Conservation (phyloP, 805 yeast species). For the Candida sanyiensis region DNA sequence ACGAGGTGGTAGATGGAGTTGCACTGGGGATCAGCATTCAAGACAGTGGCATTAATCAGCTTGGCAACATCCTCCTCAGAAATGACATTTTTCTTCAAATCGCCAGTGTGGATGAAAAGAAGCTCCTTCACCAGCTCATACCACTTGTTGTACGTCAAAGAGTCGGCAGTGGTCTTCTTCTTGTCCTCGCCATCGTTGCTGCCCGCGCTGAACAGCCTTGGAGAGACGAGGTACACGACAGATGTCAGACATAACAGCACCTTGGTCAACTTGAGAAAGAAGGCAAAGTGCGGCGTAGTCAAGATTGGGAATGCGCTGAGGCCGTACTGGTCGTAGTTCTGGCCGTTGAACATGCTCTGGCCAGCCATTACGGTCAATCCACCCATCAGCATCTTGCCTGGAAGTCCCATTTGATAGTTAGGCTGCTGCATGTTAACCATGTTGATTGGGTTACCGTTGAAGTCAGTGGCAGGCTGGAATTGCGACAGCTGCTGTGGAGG, state of each 20-base stretch:
- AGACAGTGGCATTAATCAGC: constrained; percentile 16
- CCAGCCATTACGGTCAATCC: constrained; percentile 47
- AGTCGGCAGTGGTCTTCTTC: constrained; percentile 1
- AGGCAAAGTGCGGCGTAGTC: constrained; percentile 25
- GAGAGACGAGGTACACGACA: constrained; percentile 17
- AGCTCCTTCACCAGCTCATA: constrained; percentile 22
- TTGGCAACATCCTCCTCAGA: constrained; percentile 17
- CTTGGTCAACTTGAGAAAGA: constrained; percentile 25
- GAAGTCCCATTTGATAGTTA: constrained; percentile 23
- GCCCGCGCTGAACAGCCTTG: constrained; percentile 13
- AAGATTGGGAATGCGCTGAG: constrained; percentile 37
- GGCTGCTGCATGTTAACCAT: constrained; percentile 21
- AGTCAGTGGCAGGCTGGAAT: constrained; percentile 24
- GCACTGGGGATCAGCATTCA: constrained; percentile 2
- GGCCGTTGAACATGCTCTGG: constrained; percentile 22
- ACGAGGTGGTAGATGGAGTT: constrained; percentile 9
- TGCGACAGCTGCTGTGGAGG: constrained; percentile 4
- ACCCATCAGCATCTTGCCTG: constrained; percentile 38
- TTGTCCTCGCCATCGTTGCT: constrained; percentile 1
- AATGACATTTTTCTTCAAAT: constrained; percentile 10
- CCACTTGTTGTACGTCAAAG: constrained; percentile 16
- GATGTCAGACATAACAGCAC: constrained; percentile 24
- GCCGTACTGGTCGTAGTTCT: constrained; percentile 36
- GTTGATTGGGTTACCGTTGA: constrained; percentile 23
- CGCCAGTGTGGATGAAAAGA: constrained; percentile 21